Evolutionary conservation across 257 asterid genomes (phyloP).

Genomic region (Forsythia suspensa): DNA sequence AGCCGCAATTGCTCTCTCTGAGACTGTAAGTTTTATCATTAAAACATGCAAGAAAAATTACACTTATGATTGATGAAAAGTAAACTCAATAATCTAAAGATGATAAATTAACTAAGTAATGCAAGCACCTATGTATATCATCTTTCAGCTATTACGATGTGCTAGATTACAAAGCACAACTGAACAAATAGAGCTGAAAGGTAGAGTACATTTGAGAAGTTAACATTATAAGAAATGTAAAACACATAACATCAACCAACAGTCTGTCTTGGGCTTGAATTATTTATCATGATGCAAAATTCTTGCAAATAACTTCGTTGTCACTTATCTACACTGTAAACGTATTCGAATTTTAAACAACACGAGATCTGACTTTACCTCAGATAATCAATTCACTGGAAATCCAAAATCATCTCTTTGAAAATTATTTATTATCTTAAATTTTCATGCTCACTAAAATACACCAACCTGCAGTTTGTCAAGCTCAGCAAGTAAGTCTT

Average conservation of each 20-base stretch:
- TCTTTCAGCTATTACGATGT: constrained; percentile 5
- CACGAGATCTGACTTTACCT: background rate
- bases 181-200: background rate
- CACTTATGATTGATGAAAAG: background rate
- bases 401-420: background rate
- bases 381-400: background rate
- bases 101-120: background rate
- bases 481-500: constrained; percentile 50
- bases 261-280: background rate
- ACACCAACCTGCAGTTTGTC: constrained; percentile 65
- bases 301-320: background rate
- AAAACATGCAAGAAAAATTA: constrained; percentile 3
- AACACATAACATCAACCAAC: background rate
- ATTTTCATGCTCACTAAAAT: constrained; percentile 5
- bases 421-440: background rate
- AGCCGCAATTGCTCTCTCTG: constrained; percentile 59
- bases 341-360: too few species aligned
- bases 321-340: background rate
- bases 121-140: constrained; percentile 4
- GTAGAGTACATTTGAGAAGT: too few species aligned
- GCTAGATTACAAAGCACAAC: background rate
- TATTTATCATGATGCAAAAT: background rate
- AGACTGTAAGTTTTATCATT: constrained; percentile 36
- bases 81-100: constrained; percentile 5
- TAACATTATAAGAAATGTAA: too few species aligned